phyloP scores from a whole-genome alignment of 192 early-diverging fungal species.

The Ramicandelaber brevisporus region DNA sequence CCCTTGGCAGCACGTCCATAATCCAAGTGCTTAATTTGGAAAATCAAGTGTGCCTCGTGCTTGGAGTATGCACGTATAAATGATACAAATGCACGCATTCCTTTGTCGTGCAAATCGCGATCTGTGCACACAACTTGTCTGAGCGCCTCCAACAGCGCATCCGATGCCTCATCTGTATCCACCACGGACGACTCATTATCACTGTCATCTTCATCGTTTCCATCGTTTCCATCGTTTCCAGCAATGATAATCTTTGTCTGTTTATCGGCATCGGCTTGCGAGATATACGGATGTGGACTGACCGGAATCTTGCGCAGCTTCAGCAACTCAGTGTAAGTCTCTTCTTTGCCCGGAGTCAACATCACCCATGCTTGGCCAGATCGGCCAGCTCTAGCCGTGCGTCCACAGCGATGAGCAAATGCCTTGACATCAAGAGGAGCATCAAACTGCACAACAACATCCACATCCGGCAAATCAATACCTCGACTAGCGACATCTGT shows the following conservation, averaged over 20 bases:
- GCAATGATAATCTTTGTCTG: slow-evolving; percentile 6
- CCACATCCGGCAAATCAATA: slow-evolving; percentile 86
- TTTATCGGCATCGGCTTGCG: slow-evolving; percentile 11
- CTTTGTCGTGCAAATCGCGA: slow-evolving; percentile 53
- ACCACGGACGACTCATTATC: background rate
- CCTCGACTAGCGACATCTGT: slow-evolving; percentile 93
- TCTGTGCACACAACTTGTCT: slow-evolving; percentile 32
- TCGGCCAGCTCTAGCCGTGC: slow-evolving; percentile 72
- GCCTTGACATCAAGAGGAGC: slow-evolving; percentile 88
- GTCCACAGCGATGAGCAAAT: slow-evolving; percentile 85
- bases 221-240: slow-evolving; percentile 2
- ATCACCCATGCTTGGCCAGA: slow-evolving; percentile 70
- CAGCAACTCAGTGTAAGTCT: slow-evolving; percentile 73
- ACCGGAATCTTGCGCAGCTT: slow-evolving; percentile 75
- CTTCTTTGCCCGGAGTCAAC: slow-evolving; percentile 54
- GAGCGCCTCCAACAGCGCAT: slow-evolving; percentile 22
- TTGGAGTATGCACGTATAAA: slow-evolving; percentile 81
- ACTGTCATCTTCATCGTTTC: slow-evolving; percentile 5
- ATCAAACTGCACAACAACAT: slow-evolving; percentile 83
- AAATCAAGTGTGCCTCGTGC: slow-evolving; percentile 84
- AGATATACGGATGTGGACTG: slow-evolving; percentile 15
- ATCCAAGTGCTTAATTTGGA: slow-evolving; percentile 63
- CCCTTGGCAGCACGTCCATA: slow-evolving; percentile 43
- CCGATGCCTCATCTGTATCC: background rate
- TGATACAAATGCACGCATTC: slow-evolving; percentile 63